Base-by-base conservation (phyloP, 139 green algal species). In the Chlamydomonas applanata region DNA sequence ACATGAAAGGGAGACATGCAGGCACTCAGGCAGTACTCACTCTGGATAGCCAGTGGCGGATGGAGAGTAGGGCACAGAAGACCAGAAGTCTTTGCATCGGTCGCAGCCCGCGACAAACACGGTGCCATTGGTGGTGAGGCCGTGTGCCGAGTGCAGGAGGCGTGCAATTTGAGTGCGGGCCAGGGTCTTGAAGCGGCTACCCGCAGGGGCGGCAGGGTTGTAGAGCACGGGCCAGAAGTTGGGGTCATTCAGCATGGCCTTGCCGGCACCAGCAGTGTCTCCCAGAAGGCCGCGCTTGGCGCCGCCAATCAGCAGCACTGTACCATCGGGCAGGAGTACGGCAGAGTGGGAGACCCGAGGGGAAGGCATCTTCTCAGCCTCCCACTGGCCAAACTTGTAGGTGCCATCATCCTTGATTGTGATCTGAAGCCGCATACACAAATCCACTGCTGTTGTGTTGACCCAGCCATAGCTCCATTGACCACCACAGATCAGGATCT, bases 81-180 rank as follows among this genome's bases (percentile, higher is more conserved):
- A 49, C 52, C 57, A 71, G 36, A 76, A 73, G 24, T 59, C 20
- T 36, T 72, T 66, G 61, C 79, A 84, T 0, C 79, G 68, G 56
- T 84, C 79, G 44, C 79, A 84, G 9, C 79, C 79, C 1, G 30
- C 61, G 14, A 84, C 69, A 9, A 84, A 36, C 3, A 84, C n/a
- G 1, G 79, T 74, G 13, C 79, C 79, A 53, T 84, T 74, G 45
- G 73, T 80, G 49, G 79, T 84, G 52, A 84, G 73, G 2, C 32
- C 35, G 2, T 33, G 45, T 0, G 79, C 77, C 24, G 61, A 76
- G 73, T 84, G 78, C 36, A 79, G 76, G 59, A 83, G 54, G 34
- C 78, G 72, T 25, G 78, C 63, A 22, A 79, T 79, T 35, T 73
- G 64, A 27, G 53, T 68, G 49, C 73, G 63, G 19, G 5, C 64